Evolutionary conservation across 371 early-diverging fungal genomes (phyloP), one percentile per base, ranked within the genome.

Genomic region (Rhizopus microsporus): DNA sequence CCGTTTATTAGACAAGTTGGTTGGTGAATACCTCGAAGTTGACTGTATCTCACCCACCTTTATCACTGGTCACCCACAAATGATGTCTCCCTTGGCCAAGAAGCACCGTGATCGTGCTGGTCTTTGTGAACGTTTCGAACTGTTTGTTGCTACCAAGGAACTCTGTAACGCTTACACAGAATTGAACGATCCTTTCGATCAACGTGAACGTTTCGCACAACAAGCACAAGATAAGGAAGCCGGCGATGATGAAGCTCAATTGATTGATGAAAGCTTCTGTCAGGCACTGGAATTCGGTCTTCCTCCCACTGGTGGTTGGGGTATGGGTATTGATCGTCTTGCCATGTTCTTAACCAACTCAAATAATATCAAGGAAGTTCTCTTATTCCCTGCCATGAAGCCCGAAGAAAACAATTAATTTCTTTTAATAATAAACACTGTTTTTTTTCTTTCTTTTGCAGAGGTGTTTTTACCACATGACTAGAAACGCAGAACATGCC

Each of bases 71-170:
- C 99, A 99, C 75, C 99, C 99, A 45, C 88, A 90, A 83, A 94
- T 97, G 87, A 99, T 99, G 98, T 96, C 96, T 60, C 99, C 99
- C 16, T 83, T 99, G 33, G 99, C 99, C 74, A 99, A 99, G 90
- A 89, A 91, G 69, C 98, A 99, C 74, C 92, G 99, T 67, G 83
- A 84, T 46, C 82, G 84, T 53, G 80, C 88, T 55, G 98, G 98
- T 46, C 82, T 99, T 34, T 97, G 96, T 80, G 99, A 99, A 79
- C 93, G 99, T 63, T 99, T 99, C 77, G 99, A 99, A 81, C 82
- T 95, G 69, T 99, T 99, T 72, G 95, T 99, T 12, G 98, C 98
- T 65, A 94, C 97, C 70, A 99, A 98, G 90, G 99, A 99, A 79
- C 86, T 99, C 45, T 89, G 90, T 82, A 99, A 99, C 77, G 96